Base-by-base conservation (phyloP, 192 early-diverging fungal species). In the Linderina pennispora region DNA sequence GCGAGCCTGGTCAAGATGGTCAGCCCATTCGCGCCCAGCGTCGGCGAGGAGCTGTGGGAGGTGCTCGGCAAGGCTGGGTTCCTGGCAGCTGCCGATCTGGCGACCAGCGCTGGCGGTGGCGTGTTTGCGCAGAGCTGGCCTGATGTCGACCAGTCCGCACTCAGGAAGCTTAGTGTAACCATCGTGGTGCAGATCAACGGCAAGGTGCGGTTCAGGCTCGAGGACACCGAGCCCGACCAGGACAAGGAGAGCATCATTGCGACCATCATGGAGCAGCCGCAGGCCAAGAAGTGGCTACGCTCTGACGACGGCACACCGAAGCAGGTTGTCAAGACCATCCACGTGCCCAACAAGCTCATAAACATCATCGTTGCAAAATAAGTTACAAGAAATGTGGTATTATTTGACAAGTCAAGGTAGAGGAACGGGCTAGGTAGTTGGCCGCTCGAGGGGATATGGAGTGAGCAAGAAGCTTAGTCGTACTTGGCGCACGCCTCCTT, bases 11-110 rank as follows among this genome's bases (percentile, higher is more conserved):
- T 89, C 33, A 83, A 77, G 48, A 85, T 89, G 83, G 59, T 87
- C 23, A 57, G 82, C 15, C 87, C 87, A 2, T 67, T 89, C 55
- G 82, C 87, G 0, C 87, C 87, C 8, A 77, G 75, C 36, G 57
- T 84, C n/a, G 76, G 80, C 37, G 87, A 86, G 55, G 87, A 89
- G 49, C 78, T 80, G 37, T 89, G 87, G 87, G 67, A 71, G 16
- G 25, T 58, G 13, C 34, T 25, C 5, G 13, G 16, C 8, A 31
- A 40, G 14, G 53, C 33, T 32, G 75, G 77, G 18, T 43, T 48
- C 16, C 34, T 81, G 14, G 16, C 4, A 0, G 35, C 23, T 8
- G 23, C 43, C 18, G 45, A 22, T 5, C 26, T 43, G 9, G 14
- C 52, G 2, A 9, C 10, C 15, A 13, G 4, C 9, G 24, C 4